Conservation (phyloP, 2,329 filamentous ascomycete genomes). For the Madurella mycetomatis region DNA sequence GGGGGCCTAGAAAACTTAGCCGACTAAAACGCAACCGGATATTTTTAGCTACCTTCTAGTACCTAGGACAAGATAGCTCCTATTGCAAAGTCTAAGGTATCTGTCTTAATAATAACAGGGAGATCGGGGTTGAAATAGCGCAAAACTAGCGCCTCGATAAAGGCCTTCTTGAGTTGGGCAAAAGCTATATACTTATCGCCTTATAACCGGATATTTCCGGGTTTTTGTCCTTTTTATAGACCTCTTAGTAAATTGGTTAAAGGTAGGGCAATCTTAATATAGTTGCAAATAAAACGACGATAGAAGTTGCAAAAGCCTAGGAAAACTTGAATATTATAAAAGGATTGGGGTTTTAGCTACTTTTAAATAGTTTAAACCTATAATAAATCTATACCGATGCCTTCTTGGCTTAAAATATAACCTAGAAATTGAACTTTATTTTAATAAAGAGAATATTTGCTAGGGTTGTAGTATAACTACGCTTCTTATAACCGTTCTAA, state of each 20-base stretch:
- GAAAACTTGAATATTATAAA: not conserved
- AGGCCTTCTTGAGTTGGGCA: not conserved
- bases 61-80: not conserved
- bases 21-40: not conserved
- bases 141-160: not conserved
- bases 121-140: not conserved
- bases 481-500: not conserved
- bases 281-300: not conserved
- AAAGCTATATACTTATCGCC: not conserved
- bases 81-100: not conserved
- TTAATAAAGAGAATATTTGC: not conserved
- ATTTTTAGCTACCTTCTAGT: not conserved
- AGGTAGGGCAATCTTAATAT: not conserved
- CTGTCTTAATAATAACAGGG: not conserved
- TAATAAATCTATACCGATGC: not conserved
- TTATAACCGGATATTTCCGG: not conserved
- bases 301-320: slow-evolving; percentile 1
- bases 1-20: not conserved
- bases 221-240: not conserved
- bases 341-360: not conserved
- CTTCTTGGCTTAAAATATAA: not conserved
- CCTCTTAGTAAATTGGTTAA: not conserved
- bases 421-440: not conserved
- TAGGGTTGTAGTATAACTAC: not conserved
- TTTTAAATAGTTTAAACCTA: not conserved